Conservation (phyloP, 2,329 filamentous ascomycete species). For the Sporothrix dimorphospora region DNA sequence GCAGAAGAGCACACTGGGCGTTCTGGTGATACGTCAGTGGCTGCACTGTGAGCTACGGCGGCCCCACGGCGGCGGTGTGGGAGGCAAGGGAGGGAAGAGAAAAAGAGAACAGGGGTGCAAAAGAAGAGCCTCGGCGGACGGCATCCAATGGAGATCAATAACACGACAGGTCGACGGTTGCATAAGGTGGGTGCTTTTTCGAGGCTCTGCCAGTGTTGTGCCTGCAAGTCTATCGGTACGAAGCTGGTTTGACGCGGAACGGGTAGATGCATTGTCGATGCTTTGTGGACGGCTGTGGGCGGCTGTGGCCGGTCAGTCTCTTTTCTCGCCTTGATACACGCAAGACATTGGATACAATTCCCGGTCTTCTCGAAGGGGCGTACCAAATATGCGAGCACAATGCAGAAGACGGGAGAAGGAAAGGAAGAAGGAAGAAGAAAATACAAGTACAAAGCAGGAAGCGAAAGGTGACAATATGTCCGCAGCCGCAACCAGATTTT, state of each 20-base stretch:
- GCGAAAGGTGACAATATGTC: not conserved
- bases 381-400: not conserved
- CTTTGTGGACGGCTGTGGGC: not conserved
- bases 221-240: too few relatives aligned
- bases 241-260: not conserved
- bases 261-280: not conserved
- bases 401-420: not conserved
- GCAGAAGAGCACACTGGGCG: not conserved
- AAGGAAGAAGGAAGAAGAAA: not conserved
- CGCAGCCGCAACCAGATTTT: not conserved
- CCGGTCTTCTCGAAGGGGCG: not conserved
- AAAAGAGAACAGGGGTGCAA: not conserved
- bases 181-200: not conserved
- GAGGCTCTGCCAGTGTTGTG: not conserved
- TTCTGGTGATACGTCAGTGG: constrained; percentile 13
- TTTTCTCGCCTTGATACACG: not conserved
- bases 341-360: not conserved
- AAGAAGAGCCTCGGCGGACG: not conserved
- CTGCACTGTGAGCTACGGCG: not conserved
- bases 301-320: not conserved
- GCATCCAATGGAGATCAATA: not conserved
- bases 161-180: not conserved
- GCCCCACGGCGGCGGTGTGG: constrained; percentile 9
- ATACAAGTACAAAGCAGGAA: not conserved
- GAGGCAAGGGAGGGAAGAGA: not conserved